Base-by-base conservation (phyloP, 1,139 yeast species). In the Blastobotrys elegans region DNA sequence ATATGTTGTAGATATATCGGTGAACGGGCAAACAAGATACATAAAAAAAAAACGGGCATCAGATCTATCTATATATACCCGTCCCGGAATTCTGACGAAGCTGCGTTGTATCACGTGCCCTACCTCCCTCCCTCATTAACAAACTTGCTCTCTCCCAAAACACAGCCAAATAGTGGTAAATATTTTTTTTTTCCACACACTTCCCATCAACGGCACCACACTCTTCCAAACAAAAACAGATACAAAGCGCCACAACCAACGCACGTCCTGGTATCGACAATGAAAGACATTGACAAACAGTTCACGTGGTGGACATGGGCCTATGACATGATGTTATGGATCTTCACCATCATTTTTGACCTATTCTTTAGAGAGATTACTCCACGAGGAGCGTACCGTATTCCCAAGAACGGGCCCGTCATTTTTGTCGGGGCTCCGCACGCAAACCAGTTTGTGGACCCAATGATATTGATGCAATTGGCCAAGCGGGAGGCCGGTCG, bases 371-470 rank as follows among this genome's bases (percentile, higher is more conserved):
- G 97, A 53, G 96, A 90, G 62, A 85, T 90, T 55, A 74, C 90
- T 51, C 84, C 96, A 3, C 75, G 98, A 52, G 97, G 97, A 2
- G 94, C 96, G 0, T 90, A 82, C 69, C 74, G 90, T 48, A 77
- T 92, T 49, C 97, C 98, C 2, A 73, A 77, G 36, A 64, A 74
- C 10, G 97, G 96, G 0, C 95, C 97, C 0, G 81, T 89, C 20
- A 89, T 92, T 49, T 87, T 92, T 62, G 97, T 92, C 39, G 97
- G 94, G 1, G 98, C 97, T 7, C 97, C 97, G 7, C 98, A 90
- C 69, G 96, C 96, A 31, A 92, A 90, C 66, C 98, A 90, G 65
- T 92, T 92, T 59, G 94, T 90, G 33, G 98, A 92, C 62, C 96
- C 97, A 0, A 75, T 88, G 49, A 75, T 89, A 46, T 72, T 92